A percentile compares a stretch with the other conserved stretches of the same genome.
phyloP scores from a whole-genome alignment of 108 stramenopile genomes.

The Cyclotella sp. region DNA sequence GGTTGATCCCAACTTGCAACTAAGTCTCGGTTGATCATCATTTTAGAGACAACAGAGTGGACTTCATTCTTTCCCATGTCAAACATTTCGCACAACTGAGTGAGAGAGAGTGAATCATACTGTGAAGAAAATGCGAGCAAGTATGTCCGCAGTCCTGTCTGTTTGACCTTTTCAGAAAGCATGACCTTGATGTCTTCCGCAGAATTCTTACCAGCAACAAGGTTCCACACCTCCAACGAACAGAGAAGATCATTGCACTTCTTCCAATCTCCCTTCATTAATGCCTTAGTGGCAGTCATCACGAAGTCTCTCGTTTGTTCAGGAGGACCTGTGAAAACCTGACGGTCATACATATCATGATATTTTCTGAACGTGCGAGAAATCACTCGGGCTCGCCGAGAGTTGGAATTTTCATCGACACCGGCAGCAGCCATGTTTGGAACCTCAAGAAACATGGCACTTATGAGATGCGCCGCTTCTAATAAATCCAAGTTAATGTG shows the following conservation, averaged over 20 bases:
- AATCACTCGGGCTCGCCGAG: constrained; percentile 68
- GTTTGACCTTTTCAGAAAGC: constrained; percentile 91
- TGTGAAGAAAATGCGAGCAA: constrained; percentile 90
- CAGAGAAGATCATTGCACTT: constrained; percentile 82
- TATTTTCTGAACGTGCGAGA: constrained; percentile 95
- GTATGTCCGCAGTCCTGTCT: constrained; percentile 96
- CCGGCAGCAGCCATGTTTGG: constrained; percentile 92
- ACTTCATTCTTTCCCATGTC: constrained; percentile 91
- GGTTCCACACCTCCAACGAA: constrained; percentile 91
- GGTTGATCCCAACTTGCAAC: constrained; percentile 98
- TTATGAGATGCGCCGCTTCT: constrained; percentile 95
- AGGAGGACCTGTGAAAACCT: constrained; percentile 98
- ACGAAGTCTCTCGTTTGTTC: constrained; percentile 98
- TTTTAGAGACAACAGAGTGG: constrained; percentile 94
- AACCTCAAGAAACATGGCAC: constrained; percentile 98
- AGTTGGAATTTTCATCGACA: constrained; percentile 42
- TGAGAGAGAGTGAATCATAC: constrained; percentile 93
- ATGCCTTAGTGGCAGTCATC: constrained; percentile 89
- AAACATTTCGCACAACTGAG: constrained; percentile 95
- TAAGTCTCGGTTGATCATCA: constrained; percentile 98
- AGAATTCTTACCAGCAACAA: constrained; percentile 87
- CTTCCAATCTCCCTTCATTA: constrained; percentile 96
- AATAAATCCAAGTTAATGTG: constrained; percentile 97
- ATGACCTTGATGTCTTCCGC: constrained; percentile 81
- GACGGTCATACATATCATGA: constrained; percentile 91